Base-by-base conservation (phyloP, 352 stramenopile genomes). In the Peronospora farinosa region DNA sequence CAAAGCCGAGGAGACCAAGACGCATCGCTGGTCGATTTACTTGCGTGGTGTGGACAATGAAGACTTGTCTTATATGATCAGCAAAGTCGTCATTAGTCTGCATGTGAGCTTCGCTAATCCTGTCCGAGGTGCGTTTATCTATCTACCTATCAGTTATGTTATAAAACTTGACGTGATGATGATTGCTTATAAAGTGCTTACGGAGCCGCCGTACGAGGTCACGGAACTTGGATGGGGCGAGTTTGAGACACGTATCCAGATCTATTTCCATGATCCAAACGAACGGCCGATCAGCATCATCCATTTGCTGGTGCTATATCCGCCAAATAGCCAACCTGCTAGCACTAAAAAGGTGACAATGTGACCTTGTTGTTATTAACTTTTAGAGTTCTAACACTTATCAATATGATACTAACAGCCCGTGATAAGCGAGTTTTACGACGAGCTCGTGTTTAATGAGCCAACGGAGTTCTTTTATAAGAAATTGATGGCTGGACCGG, bases 361-460 rank as follows among this genome's bases (percentile, higher is more conserved):
- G n/a, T n/a, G n/a, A n/a, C n/a, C 58, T 15, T 38, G 59, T 15
- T 12, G 7, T 17, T 33, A 19, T 30, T 44, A 19, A 23, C 15
- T 23, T 13, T 5, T 32, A 11, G n/a, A 13, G 4, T 27, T 19
- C n/a, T 51, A 48, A 51, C n/a, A 8, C 10, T 41, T 1, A 23
- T 46, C 40, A 15, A 16, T 51, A n/a, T 33, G n/a, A 51, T 40
- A 11, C 38, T 43, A 30, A 27, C 52, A 95, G 78, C 91, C 92
- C 1, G 95, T 98, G 11, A 78, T 98, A 21, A 84, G 81, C 28
- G 95, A 98, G 71, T 95, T 90, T 48, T 98, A 98, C 74, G 95
- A 98, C 61, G 95, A 98, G 67, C 84, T 98, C 4, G 92, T 98
- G n/a, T 98, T 98, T 69, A 97, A 96, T 19, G 89, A 98, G 75